Conservation (phyloP, 441 rosid species). For the Adansonia madagascariensis region DNA sequence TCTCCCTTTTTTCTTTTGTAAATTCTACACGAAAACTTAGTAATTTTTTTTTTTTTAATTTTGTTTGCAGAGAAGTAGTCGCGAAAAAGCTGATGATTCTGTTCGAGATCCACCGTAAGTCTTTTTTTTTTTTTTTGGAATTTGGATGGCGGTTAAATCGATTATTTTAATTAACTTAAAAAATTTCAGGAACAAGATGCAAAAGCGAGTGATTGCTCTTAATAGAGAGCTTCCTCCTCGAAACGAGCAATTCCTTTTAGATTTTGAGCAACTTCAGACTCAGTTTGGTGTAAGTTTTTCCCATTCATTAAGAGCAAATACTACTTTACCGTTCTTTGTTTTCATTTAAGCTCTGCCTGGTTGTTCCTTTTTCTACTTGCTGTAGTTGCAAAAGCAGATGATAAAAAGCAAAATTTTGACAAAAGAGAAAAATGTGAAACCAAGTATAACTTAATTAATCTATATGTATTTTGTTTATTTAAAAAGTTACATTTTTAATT, state of each 20-base stretch:
- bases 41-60: slow-evolving; percentile 1
- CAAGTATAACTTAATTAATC: neutral
- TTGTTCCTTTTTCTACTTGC: neutral
- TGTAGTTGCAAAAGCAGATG: neutral
- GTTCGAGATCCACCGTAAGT: slow-evolving; percentile 77
- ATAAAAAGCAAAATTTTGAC: neutral
- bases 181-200: slow-evolving; percentile 67
- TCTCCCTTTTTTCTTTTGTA: neutral
- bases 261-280: slow-evolving; percentile 81
- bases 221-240: slow-evolving; percentile 84
- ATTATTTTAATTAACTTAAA: neutral
- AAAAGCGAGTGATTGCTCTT: slow-evolving; percentile 82
- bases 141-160: neutral
- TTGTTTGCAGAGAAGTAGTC: slow-evolving; percentile 59
- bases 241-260: slow-evolving; percentile 82
- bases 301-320: neutral
- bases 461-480: neutral
- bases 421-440: neutral
- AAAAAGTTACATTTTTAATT: neutral
- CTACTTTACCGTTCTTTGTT: neutral
- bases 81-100: slow-evolving; percentile 74
- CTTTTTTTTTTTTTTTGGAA: neutral
- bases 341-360: neutral
- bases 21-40: neutral
- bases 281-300: slow-evolving; percentile 63